These are phyloP conservation scores for Candida pseudofarinosa DNA, from an alignment of 805 yeast genomes.

Conservation along the genomic window DNA sequence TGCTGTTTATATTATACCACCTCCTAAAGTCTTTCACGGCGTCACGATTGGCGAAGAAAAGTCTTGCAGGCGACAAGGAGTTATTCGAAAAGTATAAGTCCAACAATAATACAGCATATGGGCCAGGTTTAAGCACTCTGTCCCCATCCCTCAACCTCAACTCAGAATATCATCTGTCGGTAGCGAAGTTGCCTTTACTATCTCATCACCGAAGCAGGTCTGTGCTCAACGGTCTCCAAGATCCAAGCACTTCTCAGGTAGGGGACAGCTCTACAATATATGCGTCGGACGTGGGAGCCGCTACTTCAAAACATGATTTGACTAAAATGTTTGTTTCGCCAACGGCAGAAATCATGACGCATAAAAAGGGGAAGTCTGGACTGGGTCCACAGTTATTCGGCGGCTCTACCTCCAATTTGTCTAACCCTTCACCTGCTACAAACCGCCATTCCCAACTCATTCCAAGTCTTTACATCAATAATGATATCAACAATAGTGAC, in stretches of 20 bases:
- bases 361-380: constrained; percentile 31
- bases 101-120: constrained; percentile 28
- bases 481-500: constrained; percentile 34
- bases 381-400: constrained; percentile 9
- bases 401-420: constrained; percentile 16
- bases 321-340: constrained; percentile 70
- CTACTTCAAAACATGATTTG: constrained; percentile 35
- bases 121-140: constrained; percentile 18
- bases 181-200: constrained; percentile 34
- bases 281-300: constrained; percentile 23
- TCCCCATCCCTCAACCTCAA: constrained; percentile 12
- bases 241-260: constrained; percentile 16
- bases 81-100: constrained; percentile 29
- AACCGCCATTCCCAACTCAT: constrained; percentile 27
- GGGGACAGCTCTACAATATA: constrained; percentile 35
- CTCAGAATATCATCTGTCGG: constrained; percentile 16
- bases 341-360: constrained; percentile 66
- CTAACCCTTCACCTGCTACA: constrained; percentile 19
- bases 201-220: constrained; percentile 19
- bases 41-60: constrained; percentile 47
- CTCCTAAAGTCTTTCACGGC: constrained; percentile 45
- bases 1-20: constrained; percentile 52
- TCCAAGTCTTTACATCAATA: constrained; percentile 38
- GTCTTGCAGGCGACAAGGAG: constrained; percentile 30
- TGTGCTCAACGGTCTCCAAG: constrained; percentile 11